Base-by-base conservation (phyloP, 139 green algal genomes). In the Coccomyxa sp. region DNA sequence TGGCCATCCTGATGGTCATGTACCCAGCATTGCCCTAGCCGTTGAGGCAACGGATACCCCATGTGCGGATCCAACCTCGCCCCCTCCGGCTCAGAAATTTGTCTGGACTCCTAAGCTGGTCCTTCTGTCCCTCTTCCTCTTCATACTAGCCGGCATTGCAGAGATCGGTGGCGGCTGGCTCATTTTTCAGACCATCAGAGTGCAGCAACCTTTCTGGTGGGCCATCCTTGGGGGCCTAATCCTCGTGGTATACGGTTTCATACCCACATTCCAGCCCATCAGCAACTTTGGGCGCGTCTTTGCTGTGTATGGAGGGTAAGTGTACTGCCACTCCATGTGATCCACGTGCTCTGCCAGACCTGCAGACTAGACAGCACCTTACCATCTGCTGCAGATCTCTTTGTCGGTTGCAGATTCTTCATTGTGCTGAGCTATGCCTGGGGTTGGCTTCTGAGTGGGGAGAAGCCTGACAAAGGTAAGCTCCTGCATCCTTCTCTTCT, bases 101-200 rank as follows among this genome's bases (percentile, higher is more conserved):
- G 27, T 35, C 6, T 89, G 85, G 85, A 89, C 79, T 7, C 69
- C 72, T 29, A 77, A 80, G 2, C 80, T 44, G 36, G 68, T 87
- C 34, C 24, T 79, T 35, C 24, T 81, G 0, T 84, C 78, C 14
- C 71, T 89, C 18, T 64, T 69, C 10, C 78, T 94, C 18, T 94
- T 94, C 50, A n/a, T 93, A 4, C 38, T 82, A 18, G 87, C 90
- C 2, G 90, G 85, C 18, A 16, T 91, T 2, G 73, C 76, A 40
- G 93, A 97, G 64, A 94, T 97, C 55, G 91, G 88, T n/a, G 93
- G 92, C 22, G 92, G 93, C 9, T 98, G 91, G 91, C 79, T 95
- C 12, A 86, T 97, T 2, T 98, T 93, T 94, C 89, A 96, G 76
- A 79, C 74, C 29, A 71, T 94, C 0, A 68, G 90, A 78, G 88